These are phyloP conservation scores for Amaranthus tricolor DNA, from an alignment of 179 eudicot genomes.

Conservation along the genomic window DNA sequence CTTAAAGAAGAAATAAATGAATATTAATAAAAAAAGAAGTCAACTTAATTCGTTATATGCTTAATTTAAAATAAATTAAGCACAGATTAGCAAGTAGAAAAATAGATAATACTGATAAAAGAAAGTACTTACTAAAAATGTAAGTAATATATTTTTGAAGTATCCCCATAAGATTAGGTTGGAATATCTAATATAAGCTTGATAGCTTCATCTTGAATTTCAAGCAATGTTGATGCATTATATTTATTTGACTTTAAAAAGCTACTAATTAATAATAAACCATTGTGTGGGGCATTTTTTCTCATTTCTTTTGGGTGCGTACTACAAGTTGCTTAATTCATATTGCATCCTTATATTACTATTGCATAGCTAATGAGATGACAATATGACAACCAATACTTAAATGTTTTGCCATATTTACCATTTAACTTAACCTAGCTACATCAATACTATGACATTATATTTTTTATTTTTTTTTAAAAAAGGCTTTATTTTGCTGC, in stretches of 20 bases:
- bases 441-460: no score
- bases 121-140: neutral
- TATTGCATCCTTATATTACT: neutral
- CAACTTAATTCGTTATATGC: no score
- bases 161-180: neutral
- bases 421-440: no score
- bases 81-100: no score
- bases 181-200: neutral
- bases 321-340: neutral
- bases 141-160: neutral
- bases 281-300: neutral
- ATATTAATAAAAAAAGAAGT: no score
- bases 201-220: conserved; percentile 15
- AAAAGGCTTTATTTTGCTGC: no score
- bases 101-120: no score
- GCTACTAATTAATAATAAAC: neutral
- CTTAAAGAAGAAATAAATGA: no score
- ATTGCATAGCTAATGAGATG: conserved; percentile 2
- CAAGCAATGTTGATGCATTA: conserved; percentile 4
- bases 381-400: no score
- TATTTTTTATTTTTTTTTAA: no score
- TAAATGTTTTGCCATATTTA: no score
- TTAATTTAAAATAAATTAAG: no score
- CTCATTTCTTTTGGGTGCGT: neutral
- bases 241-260: neutral